Conservation (phyloP, 352 stramenopile species). For the Pythium inflatum region DNA sequence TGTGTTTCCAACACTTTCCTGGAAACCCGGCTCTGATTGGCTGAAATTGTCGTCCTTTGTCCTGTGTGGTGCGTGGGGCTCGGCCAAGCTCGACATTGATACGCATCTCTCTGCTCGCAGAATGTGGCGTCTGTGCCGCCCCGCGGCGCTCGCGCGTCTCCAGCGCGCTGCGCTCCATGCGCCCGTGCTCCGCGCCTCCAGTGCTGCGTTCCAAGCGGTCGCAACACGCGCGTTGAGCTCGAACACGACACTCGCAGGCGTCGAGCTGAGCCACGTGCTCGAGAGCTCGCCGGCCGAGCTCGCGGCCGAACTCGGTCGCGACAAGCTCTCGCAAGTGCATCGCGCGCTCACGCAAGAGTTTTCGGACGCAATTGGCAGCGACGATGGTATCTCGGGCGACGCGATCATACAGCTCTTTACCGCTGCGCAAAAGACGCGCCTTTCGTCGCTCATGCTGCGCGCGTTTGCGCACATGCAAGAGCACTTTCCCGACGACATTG, state of each 20-base stretch:
- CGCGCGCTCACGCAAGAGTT: conserved; percentile 51
- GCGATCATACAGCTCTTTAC: conserved; percentile 63
- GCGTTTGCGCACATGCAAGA: conserved; percentile 52
- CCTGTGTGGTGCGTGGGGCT: conserved; percentile 25
- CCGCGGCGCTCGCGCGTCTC: conserved; percentile 50
- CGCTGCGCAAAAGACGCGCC: conserved; percentile 54
- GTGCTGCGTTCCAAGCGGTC: conserved; percentile 21
- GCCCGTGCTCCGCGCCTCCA: conserved; percentile 22
- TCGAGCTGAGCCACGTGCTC: conserved; percentile 53
- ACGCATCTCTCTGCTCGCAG: too few relatives aligned
- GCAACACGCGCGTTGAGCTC: background rate
- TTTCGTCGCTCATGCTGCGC: conserved; percentile 51
- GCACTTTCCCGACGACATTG: conserved; percentile 50
- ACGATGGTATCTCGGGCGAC: conserved; percentile 47
- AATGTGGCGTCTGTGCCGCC: conserved; percentile 70
- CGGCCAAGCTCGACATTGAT: conserved; percentile 26
- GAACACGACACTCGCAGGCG: conserved; percentile 38
- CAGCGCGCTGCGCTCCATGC: conserved; percentile 28
- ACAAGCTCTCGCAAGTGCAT: conserved; percentile 40
- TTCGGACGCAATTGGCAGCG: conserved; percentile 26
- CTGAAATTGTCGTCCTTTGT: conserved; percentile 7
- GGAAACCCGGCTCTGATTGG: conserved; percentile 6
- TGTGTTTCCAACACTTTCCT: conserved; percentile 6
- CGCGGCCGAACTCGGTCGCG: conserved; percentile 39
- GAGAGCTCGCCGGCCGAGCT: conserved; percentile 45